A percentile compares a stretch with the other conserved stretches of the same genome.
These are phyloP conservation scores for Penicillium alfredii DNA, from an alignment of 495 filamentous ascomycete genomes.

Conservation along the genomic window DNA sequence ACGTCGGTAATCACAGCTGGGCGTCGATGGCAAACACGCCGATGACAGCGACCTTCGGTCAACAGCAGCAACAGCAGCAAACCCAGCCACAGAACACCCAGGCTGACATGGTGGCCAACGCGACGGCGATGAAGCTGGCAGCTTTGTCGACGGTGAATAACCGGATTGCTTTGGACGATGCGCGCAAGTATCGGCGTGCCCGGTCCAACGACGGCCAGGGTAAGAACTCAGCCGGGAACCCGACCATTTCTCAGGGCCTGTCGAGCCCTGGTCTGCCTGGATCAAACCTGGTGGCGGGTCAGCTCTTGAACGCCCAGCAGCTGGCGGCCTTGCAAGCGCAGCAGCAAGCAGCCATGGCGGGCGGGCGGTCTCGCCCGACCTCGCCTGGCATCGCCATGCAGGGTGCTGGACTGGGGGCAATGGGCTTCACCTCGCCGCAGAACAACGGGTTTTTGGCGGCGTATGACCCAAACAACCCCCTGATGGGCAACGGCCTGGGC, in stretches of 20 bases:
- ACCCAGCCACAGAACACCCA: conserved; percentile 53
- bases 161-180: conserved; percentile 92
- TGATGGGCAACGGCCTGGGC: conserved; percentile 69
- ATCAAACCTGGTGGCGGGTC: conserved; percentile 75
- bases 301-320: conserved; percentile 78
- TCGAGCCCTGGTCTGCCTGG: conserved; percentile 51
- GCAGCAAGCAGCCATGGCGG: conserved; percentile 70
- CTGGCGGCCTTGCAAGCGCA: conserved; percentile 80
- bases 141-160: conserved; percentile 97
- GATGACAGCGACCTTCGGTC: conserved; percentile 79
- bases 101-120: conserved; percentile 98
- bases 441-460: conserved; percentile 93
- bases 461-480: conserved; percentile 67
- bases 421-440: conserved; percentile 83
- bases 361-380: conserved; percentile 81
- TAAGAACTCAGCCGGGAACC: conserved; percentile 34
- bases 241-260: conserved; percentile 47
- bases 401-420: conserved; percentile 52
- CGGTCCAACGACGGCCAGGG: conserved; percentile 80
- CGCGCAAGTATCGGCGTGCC: conserved; percentile 85
- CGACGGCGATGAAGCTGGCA: conserved; percentile 97
- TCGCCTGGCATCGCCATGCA: conserved; percentile 89
- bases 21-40: conserved; percentile 98
- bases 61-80: conserved; percentile 36
- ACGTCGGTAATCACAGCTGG: conserved; percentile 82